Conservation (phyloP, 2,329 filamentous ascomycete genomes). For the Colletotrichum sp. region DNA sequence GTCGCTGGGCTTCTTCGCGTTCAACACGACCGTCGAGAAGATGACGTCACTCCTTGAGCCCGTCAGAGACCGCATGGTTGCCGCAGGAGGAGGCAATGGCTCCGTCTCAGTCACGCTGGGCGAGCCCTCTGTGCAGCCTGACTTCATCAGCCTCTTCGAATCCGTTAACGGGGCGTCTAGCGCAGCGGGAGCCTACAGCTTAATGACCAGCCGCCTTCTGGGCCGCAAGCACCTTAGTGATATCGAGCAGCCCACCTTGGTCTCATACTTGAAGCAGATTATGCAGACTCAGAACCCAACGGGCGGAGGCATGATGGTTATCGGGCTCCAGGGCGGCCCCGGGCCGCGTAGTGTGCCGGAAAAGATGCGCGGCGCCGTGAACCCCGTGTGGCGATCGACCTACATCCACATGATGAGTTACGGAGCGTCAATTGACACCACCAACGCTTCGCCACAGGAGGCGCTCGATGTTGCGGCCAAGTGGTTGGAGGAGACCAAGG, state of each 20-base stretch:
- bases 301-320: background rate
- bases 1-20: conserved; percentile 3
- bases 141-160: conserved; percentile 6
- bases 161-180: background rate
- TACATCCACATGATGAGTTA: conserved; percentile 36
- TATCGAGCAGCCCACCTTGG: background rate
- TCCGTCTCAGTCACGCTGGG: background rate
- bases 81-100: background rate
- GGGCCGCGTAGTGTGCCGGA: conserved; percentile 4
- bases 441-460: conserved; percentile 22
- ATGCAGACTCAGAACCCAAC: background rate
- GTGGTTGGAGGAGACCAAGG: conserved; percentile 28
- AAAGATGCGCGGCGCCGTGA: conserved; percentile 30
- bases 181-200: background rate
- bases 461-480: conserved; percentile 25
- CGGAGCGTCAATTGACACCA: background rate
- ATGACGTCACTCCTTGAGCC: background rate
- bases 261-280: conserved; percentile 1
- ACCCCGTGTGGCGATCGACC: conserved; percentile 50
- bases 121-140: background rate
- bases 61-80: background rate
- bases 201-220: conserved; percentile 17
- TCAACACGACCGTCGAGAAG: background rate
- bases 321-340: conserved; percentile 17
- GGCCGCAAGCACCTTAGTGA: conserved; percentile 20